Conservation (phyloP, 148 eudicot species). For the Rhododendron henanense region DNA sequence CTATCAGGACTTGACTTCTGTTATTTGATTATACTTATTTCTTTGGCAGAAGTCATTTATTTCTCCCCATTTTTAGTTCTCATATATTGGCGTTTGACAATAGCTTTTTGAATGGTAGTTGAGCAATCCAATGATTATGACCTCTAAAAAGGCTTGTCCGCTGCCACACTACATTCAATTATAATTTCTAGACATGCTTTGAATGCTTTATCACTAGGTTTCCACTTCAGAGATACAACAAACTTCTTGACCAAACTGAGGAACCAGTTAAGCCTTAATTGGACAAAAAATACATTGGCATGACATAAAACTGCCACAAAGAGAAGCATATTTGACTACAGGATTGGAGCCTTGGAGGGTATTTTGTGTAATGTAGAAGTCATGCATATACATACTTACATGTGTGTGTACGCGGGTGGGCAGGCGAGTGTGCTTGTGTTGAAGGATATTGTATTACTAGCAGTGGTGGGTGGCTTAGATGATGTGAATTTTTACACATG, state of each 20-base stretch:
- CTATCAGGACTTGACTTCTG: background rate
- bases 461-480: background rate
- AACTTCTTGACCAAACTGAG: background rate
- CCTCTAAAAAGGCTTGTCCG: background rate
- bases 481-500: background rate
- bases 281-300: background rate
- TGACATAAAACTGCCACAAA: background rate
- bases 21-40: background rate
- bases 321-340: background rate
- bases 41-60: background rate
- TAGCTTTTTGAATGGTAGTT: background rate
- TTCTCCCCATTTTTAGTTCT: background rate
- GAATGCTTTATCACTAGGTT: background rate
- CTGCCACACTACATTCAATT: background rate
- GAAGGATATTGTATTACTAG: background rate
- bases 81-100: background rate
- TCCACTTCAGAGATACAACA: background rate
- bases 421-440: background rate
- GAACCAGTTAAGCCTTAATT: background rate
- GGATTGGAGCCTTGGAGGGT: background rate
- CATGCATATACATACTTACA: background rate
- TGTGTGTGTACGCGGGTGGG: background rate
- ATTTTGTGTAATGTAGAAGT: background rate
- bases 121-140: background rate
- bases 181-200: background rate